phyloP scores from a whole-genome alignment of 169 alveolate genomes.

The Plasmodium inui region DNA sequence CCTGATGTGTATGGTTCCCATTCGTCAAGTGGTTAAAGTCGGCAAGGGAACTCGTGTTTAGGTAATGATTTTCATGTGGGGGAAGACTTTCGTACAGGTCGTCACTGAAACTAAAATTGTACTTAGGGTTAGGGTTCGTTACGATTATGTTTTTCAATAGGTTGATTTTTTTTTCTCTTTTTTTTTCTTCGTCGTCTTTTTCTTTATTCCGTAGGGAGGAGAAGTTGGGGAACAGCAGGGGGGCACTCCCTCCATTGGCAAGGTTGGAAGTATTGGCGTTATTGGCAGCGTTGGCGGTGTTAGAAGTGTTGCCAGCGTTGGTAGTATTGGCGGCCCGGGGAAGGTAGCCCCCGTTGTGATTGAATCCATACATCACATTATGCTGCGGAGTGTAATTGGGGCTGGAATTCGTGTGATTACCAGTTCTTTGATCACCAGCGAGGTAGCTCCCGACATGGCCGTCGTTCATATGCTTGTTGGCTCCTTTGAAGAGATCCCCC shows the following conservation, averaged over 20 bases:
- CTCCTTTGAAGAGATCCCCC: neutral
- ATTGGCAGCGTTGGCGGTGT: neutral
- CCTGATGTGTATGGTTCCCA: neutral
- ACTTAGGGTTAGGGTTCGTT: constrained; percentile 22
- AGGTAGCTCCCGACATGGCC: neutral
- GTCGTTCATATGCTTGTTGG: neutral
- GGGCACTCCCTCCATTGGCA: neutral
- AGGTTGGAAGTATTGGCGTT: neutral
- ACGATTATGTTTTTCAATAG: constrained; percentile 68
- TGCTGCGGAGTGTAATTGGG: neutral
- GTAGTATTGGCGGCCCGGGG: neutral
- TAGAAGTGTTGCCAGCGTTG: neutral
- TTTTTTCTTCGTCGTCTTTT: constrained; percentile 69
- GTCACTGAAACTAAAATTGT: constrained; percentile 47
- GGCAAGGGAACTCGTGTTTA: constrained; percentile 15
- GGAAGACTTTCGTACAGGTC: constrained; percentile 53
- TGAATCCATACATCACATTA: neutral
- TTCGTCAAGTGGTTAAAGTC: constrained; percentile 19
- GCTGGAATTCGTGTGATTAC: neutral
- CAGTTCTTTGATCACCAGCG: neutral
- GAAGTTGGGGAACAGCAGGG: constrained; percentile 3
- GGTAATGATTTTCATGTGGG: neutral
- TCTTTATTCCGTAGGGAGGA: constrained; percentile 32
- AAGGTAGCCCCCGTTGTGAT: neutral
- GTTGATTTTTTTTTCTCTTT: constrained; percentile 55